Conservation (phyloP, 1,139 yeast species). For the Arxiozyma slooffiae region DNA sequence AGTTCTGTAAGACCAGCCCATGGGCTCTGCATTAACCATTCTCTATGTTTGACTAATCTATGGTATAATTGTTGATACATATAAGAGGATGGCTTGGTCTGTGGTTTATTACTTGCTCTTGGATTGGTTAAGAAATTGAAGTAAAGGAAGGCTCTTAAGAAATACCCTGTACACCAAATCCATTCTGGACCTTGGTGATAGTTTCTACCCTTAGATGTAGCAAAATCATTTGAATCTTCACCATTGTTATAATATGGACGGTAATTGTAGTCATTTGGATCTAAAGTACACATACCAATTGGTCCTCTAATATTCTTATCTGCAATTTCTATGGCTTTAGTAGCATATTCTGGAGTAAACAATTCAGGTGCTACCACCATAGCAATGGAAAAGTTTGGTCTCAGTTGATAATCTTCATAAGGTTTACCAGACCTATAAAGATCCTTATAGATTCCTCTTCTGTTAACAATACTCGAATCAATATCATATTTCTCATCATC, state of each 20-base stretch:
- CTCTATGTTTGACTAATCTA: conserved; percentile 54
- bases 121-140: conserved; percentile 40
- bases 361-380: conserved; percentile 90
- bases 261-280: conserved; percentile 85
- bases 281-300: conserved; percentile 83
- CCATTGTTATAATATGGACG: conserved; percentile 80
- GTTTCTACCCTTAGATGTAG: conserved; percentile 89
- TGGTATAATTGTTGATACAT: conserved; percentile 40
- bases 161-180: conserved; percentile 89
- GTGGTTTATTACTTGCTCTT: conserved; percentile 19
- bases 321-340: conserved; percentile 56
- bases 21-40: conserved; percentile 61
- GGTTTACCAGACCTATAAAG: conserved; percentile 70
- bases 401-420: conserved; percentile 84
- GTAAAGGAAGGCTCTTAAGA: conserved; percentile 60
- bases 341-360: conserved; percentile 53
- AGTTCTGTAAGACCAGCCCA: conserved; percentile 95
- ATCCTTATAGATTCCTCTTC: conserved; percentile 93
- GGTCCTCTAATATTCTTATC: conserved; percentile 76
- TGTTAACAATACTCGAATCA: conserved; percentile 57
- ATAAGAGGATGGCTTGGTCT: conserved; percentile 34
- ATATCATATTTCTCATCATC: conserved; percentile 52
- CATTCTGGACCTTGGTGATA: conserved; percentile 99
- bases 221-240: conserved; percentile 75
- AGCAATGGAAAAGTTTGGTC: conserved; percentile 90